These are phyloP conservation scores for Xylaria sp. DNA, from an alignment of 2,329 filamentous ascomycete genomes.

Conservation along the genomic window DNA sequence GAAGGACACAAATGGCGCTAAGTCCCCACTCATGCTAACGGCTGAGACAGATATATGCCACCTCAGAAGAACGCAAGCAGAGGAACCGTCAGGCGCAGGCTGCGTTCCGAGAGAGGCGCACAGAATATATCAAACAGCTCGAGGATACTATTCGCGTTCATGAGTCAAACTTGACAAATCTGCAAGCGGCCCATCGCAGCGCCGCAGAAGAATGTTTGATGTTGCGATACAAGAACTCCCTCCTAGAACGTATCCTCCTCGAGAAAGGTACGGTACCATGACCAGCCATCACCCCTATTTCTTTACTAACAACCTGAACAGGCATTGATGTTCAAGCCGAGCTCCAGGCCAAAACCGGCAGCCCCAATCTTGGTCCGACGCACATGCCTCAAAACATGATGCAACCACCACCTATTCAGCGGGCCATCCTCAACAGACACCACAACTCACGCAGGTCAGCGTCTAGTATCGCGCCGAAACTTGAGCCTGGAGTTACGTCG, in stretches of 20 bases:
- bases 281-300: neutral
- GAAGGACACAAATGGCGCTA: neutral
- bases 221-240: slow-evolving; percentile 97
- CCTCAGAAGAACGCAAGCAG: slow-evolving; percentile 97
- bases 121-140: slow-evolving; percentile 99
- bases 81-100: slow-evolving; percentile 97
- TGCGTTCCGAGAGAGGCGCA: slow-evolving; percentile 94
- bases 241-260: slow-evolving; percentile 92
- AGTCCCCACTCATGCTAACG: slow-evolving; percentile 35
- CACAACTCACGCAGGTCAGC: slow-evolving; percentile 75
- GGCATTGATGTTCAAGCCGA: slow-evolving; percentile 98
- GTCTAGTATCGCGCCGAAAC: slow-evolving; percentile 79
- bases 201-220: slow-evolving; percentile 97
- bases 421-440: slow-evolving; percentile 83
- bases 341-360: slow-evolving; percentile 90
- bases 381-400: slow-evolving; percentile 75
- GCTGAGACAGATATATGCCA: slow-evolving; percentile 86
- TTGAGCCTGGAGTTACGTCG: slow-evolving; percentile 64
- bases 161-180: slow-evolving; percentile 90
- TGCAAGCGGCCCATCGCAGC: slow-evolving; percentile 93
- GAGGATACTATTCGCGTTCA: slow-evolving; percentile 97
- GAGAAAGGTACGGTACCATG: slow-evolving; percentile 78
- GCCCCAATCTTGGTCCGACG: slow-evolving; percentile 79
- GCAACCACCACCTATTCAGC: slow-evolving; percentile 80
- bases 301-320: slow-evolving; percentile 51